Percentiles rank a stretch among this genome's conserved stretches.
These are phyloP conservation scores for Suhomyces anneliseae DNA, from an alignment of 1,139 yeast genomes.

Conservation along the genomic window DNA sequence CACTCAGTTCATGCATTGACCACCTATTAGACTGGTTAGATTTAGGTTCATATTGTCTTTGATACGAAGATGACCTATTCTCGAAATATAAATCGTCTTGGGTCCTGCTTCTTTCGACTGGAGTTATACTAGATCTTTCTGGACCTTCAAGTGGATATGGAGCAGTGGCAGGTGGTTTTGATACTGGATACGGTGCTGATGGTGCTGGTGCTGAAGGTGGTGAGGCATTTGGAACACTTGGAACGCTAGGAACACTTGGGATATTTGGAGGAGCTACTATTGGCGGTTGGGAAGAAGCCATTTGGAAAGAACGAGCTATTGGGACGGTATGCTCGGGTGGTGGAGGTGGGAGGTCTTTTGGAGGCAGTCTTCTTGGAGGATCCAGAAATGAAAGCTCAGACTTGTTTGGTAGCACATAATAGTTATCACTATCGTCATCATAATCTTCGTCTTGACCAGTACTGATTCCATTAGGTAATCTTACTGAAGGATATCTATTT, in stretches of 20 bases:
- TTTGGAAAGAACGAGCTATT: not conserved
- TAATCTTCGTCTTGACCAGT: not conserved
- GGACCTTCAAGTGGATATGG: slow-evolving; percentile 13
- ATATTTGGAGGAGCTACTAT: slow-evolving; percentile 11
- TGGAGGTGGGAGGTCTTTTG: slow-evolving; percentile 3
- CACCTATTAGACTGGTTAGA: slow-evolving; percentile 1
- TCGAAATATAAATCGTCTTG: slow-evolving; percentile 4
- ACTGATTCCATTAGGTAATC: not conserved
- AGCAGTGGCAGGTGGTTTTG: not conserved
- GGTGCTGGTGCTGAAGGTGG: slow-evolving; percentile 1
- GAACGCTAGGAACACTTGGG: not conserved
- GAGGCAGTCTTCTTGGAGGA: not conserved
- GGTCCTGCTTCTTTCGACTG: not conserved
- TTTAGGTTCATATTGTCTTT: not conserved
- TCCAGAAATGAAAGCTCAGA: slow-evolving; percentile 1
- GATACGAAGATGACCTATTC: not conserved
- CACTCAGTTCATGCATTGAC: slow-evolving; percentile 6
- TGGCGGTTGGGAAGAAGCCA: slow-evolving; percentile 19
- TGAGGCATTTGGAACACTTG: not conserved
- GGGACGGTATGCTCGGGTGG: slow-evolving; percentile 4
- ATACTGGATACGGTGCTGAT: not conserved
- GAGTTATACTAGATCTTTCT: slow-evolving; percentile 3
- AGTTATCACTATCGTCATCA: slow-evolving; percentile 1
- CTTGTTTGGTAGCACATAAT: slow-evolving; percentile 5
- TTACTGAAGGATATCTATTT: slow-evolving; percentile 11